Evolutionary conservation across 331 rosid genomes (phyloP).

Genomic region (Quercus tomentella): DNA sequence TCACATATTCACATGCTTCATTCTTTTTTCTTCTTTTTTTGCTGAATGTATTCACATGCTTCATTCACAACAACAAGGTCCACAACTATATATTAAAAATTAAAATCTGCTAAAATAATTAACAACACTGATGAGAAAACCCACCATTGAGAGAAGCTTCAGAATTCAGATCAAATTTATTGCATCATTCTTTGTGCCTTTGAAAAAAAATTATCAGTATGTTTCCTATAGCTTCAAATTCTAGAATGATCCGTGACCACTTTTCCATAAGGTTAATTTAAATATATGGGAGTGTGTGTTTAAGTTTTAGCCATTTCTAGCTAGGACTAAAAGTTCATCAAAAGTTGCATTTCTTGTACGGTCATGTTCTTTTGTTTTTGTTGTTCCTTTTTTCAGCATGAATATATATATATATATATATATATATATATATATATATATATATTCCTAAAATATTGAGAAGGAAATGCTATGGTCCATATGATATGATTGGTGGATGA

Average conservation of each 20-base stretch:
- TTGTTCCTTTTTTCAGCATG: not conserved
- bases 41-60: slow-evolving; percentile 34
- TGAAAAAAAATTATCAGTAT: not conserved
- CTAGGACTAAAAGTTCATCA: not conserved
- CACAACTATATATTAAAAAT: not conserved
- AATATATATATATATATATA: not conserved
- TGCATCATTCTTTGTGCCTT: slow-evolving; percentile 7
- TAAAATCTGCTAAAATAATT: slow-evolving; percentile 14
- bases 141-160: slow-evolving; percentile 8
- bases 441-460: not conserved
- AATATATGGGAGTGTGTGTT: not conserved
- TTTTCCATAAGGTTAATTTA: not conserved
- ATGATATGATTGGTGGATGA: not conserved
- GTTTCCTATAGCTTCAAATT: slow-evolving; percentile 22
- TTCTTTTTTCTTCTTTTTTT: no score
- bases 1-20: slow-evolving; percentile 36
- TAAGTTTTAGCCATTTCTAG: not conserved
- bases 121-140: not conserved
- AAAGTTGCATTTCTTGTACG: not conserved
- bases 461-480: not conserved
- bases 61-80: not conserved
- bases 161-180: not conserved
- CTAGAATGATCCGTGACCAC: slow-evolving; percentile 60
- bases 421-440: not conserved
- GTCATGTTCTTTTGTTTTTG: not conserved